Conservation (phyloP, 495 filamentous ascomycete genomes). For the Hypoxylon trugodes region DNA sequence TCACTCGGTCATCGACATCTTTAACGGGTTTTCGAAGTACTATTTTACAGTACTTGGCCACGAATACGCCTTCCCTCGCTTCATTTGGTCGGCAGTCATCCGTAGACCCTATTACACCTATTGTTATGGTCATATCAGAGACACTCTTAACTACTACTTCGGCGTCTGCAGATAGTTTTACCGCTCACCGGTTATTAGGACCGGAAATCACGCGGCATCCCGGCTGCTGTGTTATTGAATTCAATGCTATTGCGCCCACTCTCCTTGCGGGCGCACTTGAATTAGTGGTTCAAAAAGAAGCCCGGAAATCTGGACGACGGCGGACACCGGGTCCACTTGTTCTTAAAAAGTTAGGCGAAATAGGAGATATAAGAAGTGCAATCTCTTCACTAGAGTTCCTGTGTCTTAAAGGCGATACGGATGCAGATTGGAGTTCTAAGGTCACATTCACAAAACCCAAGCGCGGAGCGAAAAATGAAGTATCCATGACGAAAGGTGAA, state of each 20-base stretch:
- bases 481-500: conserved; percentile 74
- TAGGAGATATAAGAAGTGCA: conserved; percentile 92
- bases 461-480: conserved; percentile 59
- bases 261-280: conserved; percentile 85
- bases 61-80: conserved; percentile 58
- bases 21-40: conserved; percentile 78
- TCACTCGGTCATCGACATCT: conserved; percentile 70
- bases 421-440: conserved; percentile 72
- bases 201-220: conserved; percentile 83
- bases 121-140: conserved; percentile 92
- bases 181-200: conserved; percentile 85
- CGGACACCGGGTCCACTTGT: conserved; percentile 74
- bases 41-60: conserved; percentile 76
- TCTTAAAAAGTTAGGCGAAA: conserved; percentile 76
- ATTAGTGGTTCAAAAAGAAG: conserved; percentile 80
- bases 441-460: conserved; percentile 69
- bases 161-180: conserved; percentile 84
- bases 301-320: conserved; percentile 70
- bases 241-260: conserved; percentile 90
- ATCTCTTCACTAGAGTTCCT: conserved; percentile 90
- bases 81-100: conserved; percentile 42
- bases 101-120: conserved; percentile 65
- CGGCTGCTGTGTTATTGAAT: conserved; percentile 79
- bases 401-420: conserved; percentile 75
- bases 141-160: conserved; percentile 79